Evolutionary conservation across 345 rosid species (phyloP).

Genomic region (Xanthoceras sorbifolium): DNA sequence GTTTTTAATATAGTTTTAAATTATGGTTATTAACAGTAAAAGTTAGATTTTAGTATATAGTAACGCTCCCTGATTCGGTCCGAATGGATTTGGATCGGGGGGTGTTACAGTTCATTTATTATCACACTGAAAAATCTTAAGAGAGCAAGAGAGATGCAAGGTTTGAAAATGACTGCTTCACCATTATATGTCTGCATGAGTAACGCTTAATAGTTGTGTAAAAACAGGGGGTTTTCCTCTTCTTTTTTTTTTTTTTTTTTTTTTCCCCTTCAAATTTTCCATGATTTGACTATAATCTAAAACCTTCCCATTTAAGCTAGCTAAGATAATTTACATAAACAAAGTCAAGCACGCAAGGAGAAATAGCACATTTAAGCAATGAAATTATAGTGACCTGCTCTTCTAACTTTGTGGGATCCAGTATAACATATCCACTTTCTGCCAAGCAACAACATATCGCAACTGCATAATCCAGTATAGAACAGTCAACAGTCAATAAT

Average conservation of each 20-base stretch:
- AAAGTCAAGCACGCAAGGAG: background rate
- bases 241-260: background rate
- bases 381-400: constrained; percentile 62
- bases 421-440: constrained; percentile 52
- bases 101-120: no score
- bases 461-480: constrained; percentile 48
- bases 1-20: no score
- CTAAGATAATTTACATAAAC: background rate
- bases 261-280: background rate
- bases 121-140: constrained; percentile 5
- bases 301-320: background rate
- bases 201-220: background rate
- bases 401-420: constrained; percentile 88
- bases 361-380: background rate
- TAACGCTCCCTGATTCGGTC: no score
- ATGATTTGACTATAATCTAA: background rate
- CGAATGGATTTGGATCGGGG: no score
- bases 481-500: constrained; percentile 3
- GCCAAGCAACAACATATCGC: constrained; percentile 86
- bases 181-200: background rate
- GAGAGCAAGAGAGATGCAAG: background rate
- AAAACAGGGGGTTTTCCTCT: background rate
- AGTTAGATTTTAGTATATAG: no score
- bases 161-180: background rate
- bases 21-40: no score